These are phyloP conservation scores for Salvia rosmarinus DNA, from an alignment of 257 asterid genomes.

Conservation along the genomic window DNA sequence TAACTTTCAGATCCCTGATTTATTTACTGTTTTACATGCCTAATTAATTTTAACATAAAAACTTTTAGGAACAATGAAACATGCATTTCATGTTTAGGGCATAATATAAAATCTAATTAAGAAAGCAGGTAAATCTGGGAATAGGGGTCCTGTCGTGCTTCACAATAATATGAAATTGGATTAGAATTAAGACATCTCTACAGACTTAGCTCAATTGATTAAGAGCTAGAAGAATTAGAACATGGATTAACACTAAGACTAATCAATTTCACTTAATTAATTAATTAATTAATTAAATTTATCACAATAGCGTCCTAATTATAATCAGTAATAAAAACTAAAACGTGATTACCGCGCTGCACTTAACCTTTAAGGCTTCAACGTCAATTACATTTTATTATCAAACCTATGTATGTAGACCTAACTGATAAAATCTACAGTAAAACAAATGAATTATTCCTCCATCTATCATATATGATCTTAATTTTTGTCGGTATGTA, in stretches of 20 bases:
- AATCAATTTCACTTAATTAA: too few species aligned
- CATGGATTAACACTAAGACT: too few species aligned
- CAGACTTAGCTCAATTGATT: too few species aligned
- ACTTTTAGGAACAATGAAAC: neutral
- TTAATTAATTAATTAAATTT: neutral
- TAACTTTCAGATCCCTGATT: neutral
- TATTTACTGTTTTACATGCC: neutral
- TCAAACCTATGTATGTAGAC: too few species aligned
- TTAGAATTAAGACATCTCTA: neutral
- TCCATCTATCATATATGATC: too few species aligned
- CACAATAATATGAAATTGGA: neutral
- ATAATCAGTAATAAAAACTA: neutral
- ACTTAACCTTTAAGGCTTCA: neutral
- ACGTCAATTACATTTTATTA: too few species aligned
- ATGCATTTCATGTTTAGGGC: slow-evolving; percentile 24
- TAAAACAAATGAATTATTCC: too few species aligned
- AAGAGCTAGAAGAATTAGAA: too few species aligned
- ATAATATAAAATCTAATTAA: neutral
- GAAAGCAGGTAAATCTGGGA: neutral
- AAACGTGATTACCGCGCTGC: slow-evolving; percentile 4
- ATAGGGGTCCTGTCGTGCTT: neutral
- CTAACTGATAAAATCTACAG: too few species aligned
- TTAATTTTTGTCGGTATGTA: too few species aligned
- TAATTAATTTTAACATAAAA: neutral
- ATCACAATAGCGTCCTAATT: neutral